These are phyloP conservation scores for Arabidopsis arenosa DNA, from an alignment of 345 rosid species.

Conservation along the genomic window DNA sequence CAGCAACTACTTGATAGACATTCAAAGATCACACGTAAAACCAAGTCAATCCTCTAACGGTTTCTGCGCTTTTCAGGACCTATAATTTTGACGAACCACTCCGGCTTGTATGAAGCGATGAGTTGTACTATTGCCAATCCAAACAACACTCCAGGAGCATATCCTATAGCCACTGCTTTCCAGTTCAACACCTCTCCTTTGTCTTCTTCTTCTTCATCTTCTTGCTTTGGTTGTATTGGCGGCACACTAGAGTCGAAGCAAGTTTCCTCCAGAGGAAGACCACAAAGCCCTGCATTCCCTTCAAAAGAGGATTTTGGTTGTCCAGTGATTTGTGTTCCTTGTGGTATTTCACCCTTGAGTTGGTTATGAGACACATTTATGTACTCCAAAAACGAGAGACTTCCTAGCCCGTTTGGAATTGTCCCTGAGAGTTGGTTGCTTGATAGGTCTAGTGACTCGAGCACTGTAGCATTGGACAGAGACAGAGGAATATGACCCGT, in stretches of 20 bases:
- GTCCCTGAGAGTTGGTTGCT: background rate
- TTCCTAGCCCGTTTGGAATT: background rate
- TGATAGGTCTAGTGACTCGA: background rate
- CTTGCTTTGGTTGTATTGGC: background rate
- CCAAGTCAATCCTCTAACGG: background rate
- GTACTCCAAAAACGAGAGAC: background rate
- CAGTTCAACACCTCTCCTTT: conserved; percentile 14
- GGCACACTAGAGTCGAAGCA: background rate
- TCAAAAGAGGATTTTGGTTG: background rate
- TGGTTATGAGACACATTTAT: background rate
- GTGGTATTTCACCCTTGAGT: background rate
- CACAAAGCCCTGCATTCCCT: background rate
- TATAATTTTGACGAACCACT: background rate
- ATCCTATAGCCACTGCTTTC: conserved; percentile 22
- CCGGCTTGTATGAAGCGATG: background rate
- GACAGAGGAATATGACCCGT: background rate
- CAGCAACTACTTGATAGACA: background rate
- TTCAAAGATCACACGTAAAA: background rate
- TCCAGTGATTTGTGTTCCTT: background rate
- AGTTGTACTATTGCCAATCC: conserved; percentile 29
- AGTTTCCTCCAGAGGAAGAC: background rate
- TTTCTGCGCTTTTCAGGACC: background rate
- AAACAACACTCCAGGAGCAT: conserved; percentile 11
- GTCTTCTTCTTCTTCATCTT: background rate
- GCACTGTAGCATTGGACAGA: background rate